A percentile compares a stretch with the other conserved stretches of the same genome.
Conservation (phyloP, 768 basidiomycete species). For the Porphyrellus cyaneotinctus region DNA sequence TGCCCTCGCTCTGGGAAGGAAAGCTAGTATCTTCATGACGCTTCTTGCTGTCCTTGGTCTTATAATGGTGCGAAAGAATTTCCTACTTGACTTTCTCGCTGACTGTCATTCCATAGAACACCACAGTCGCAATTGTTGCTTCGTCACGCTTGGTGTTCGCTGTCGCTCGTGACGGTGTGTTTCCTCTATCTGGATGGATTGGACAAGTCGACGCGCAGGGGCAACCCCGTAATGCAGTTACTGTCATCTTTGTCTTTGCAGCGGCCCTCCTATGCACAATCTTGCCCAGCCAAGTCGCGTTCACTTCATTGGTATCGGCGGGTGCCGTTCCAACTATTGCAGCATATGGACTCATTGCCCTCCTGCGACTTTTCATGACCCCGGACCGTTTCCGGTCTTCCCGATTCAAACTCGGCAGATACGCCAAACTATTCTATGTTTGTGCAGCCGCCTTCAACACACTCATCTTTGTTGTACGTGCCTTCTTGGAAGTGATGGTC, state of each 20-base stretch:
- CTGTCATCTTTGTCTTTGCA: conserved; percentile 80
- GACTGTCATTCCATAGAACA: conserved; percentile 50
- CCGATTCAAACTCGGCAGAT: conserved; percentile 66
- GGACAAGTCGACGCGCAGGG: conserved; percentile 64
- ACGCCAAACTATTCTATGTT: conserved; percentile 64
- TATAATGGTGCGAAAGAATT: conserved; percentile 55
- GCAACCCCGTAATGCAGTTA: conserved; percentile 82
- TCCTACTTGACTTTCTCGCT: not conserved
- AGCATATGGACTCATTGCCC: conserved; percentile 78
- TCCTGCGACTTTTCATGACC: conserved; percentile 74
- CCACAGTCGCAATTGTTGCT: conserved; percentile 83
- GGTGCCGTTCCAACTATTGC: conserved; percentile 85
- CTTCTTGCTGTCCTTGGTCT: conserved; percentile 79
- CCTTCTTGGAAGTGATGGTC: not conserved
- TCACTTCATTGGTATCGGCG: conserved; percentile 86
- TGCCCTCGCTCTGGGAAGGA: conserved; percentile 74
- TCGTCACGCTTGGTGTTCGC: conserved; percentile 87
- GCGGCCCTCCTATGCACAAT: conserved; percentile 79
- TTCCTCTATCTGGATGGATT: conserved; percentile 83
- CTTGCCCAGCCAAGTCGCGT: conserved; percentile 85
- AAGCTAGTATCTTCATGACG: conserved; percentile 84
- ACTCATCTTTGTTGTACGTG: conserved; percentile 67
- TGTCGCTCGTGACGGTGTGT: conserved; percentile 89
- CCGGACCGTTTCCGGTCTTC: conserved; percentile 70
- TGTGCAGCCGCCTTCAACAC: conserved; percentile 68